phyloP scores from a whole-genome alignment of 257 asterid species.

The Forsythia suspensa region DNA sequence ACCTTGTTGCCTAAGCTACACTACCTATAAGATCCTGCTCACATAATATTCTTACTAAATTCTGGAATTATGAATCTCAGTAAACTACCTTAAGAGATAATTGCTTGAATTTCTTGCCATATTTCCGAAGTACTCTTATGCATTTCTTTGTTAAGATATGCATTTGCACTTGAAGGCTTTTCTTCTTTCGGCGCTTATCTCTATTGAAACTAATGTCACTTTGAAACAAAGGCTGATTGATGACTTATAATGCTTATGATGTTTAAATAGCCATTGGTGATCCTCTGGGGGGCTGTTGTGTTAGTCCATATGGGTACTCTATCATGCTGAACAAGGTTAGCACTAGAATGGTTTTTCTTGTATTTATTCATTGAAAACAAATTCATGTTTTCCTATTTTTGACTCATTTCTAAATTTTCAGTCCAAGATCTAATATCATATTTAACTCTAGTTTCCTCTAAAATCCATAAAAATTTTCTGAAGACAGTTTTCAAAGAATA shows the following conservation, averaged over 20 bases:
- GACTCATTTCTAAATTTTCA: neutral
- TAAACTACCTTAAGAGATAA: neutral
- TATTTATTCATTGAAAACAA: conserved; percentile 12
- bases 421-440: neutral
- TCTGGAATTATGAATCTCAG: neutral
- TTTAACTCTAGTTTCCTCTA: neutral
- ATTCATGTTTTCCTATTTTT: neutral
- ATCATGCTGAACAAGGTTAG: conserved; percentile 84
- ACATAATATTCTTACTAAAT: neutral
- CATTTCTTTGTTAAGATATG: neutral
- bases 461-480: neutral
- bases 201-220: neutral
- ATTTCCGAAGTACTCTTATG: neutral
- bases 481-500: conserved; percentile 2
- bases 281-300: conserved; percentile 92
- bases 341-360: conserved; percentile 10
- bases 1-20: neutral
- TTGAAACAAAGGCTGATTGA: conserved; percentile 11
- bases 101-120: neutral
- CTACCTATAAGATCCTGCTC: neutral
- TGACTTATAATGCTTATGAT: conserved; percentile 18
- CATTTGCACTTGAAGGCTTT: conserved; percentile 17
- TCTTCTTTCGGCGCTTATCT: neutral
- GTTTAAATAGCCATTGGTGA: conserved; percentile 72
- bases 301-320: conserved; percentile 86